These are phyloP conservation scores for Brassica hybrid DNA, from an alignment of 441 rosid genomes.

Conservation along the genomic window DNA sequence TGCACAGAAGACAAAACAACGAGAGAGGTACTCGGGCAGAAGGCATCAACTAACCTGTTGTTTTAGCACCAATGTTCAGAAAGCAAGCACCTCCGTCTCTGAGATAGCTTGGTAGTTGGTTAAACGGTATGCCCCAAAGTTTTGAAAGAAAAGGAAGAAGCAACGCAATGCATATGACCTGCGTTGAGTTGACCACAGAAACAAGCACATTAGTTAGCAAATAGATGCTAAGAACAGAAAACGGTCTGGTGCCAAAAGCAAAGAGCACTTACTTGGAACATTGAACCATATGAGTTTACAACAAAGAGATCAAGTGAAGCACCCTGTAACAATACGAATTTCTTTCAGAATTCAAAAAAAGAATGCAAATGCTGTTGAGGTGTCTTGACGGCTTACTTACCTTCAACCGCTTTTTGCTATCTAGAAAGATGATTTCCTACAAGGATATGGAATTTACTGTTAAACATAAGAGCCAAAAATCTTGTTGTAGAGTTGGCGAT, in stretches of 20 bases:
- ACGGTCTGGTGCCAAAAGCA: conserved; percentile 9
- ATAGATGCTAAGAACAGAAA: conserved; percentile 2
- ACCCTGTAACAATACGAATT: not conserved
- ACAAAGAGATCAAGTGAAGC: too few species aligned
- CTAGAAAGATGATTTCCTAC: conserved; percentile 83
- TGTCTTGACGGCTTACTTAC: conserved; percentile 42
- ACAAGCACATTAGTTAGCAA: conserved; percentile 26
- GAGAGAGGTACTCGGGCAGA: not conserved
- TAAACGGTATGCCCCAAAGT: conserved; percentile 91
- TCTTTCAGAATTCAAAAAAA: conserved; percentile 16
- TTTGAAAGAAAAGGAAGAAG: conserved; percentile 91
- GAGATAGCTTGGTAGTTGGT: conserved; percentile 81
- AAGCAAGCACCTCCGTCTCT: conserved; percentile 92
- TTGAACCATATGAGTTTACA: conserved; percentile 3
- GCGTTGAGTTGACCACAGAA: conserved; percentile 40
- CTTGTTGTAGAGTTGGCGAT: not conserved
- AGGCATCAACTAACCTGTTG: conserved; percentile 58
- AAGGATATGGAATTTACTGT: conserved; percentile 41
- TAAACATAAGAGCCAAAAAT: conserved; percentile 27
- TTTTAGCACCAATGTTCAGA: conserved; percentile 64
- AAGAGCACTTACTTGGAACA: conserved; percentile 70
- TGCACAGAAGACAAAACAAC: not conserved
- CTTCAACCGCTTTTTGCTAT: conserved; percentile 60
- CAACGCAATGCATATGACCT: conserved; percentile 80
- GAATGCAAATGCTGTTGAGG: not conserved